Percentiles rank a stretch among this genome's conserved stretches.
phyloP scores from a whole-genome alignment of 2,329 filamentous ascomycete species.

The Pyrenochaeta sp. region DNA sequence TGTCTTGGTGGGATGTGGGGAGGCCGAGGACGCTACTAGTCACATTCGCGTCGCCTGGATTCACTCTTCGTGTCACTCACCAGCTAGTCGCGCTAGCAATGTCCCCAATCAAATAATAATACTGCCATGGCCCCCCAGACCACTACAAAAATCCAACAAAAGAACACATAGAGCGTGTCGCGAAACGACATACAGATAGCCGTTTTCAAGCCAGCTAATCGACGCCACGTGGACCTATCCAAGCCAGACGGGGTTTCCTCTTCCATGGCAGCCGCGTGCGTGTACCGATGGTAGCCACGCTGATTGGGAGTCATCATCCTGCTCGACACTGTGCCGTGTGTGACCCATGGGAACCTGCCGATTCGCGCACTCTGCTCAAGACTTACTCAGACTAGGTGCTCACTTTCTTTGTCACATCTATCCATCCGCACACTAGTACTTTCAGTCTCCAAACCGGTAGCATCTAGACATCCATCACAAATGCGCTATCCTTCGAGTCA shows the following conservation, averaged over 20 bases:
- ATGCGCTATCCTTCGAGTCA: slow-evolving; percentile 15
- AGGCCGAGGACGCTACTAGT: background rate
- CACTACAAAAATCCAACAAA: background rate
- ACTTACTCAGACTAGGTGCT: background rate
- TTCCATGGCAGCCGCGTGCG: slow-evolving; percentile 13
- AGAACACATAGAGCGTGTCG: background rate
- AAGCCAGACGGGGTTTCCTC: slow-evolving; percentile 7
- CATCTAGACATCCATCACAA: slow-evolving; percentile 8
- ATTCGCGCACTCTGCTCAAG: background rate
- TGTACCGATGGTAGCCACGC: slow-evolving; percentile 29
- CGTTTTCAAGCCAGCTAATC: slow-evolving; percentile 7
- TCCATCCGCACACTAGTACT: background rate
- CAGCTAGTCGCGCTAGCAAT: background rate
- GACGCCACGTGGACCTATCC: slow-evolving; percentile 36
- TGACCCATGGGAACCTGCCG: background rate
- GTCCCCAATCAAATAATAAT: background rate
- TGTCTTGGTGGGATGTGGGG: background rate
- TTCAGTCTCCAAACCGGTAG: background rate
- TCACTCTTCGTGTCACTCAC: slow-evolving; percentile 7
- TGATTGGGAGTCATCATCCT: slow-evolving; percentile 3
- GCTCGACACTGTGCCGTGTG: slow-evolving; percentile 8
- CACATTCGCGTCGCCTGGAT: background rate
- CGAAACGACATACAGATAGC: background rate
- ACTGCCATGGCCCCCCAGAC: background rate
- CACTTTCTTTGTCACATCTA: slow-evolving; percentile 5